Conservation (phyloP, 1,284 basidiomycete species). For the Vanrija sp. region DNA sequence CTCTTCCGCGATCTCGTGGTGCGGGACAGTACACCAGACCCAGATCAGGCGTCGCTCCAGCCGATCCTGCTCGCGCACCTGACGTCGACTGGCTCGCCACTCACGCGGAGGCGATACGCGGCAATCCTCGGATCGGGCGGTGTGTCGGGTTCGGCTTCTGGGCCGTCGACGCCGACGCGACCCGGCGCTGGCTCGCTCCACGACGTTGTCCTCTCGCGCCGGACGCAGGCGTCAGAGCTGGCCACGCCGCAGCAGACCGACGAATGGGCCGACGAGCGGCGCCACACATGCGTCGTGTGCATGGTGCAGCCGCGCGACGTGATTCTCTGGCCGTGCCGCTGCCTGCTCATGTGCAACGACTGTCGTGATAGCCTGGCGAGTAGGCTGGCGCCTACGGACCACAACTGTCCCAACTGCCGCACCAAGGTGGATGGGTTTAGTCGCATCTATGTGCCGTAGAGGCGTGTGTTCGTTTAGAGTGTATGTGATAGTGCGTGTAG, state of each 20-base stretch:
- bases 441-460: conserved; percentile 39
- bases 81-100: conserved; percentile 30
- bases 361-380: conserved; percentile 46
- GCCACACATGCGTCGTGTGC: conserved; percentile 44
- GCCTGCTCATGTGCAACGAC: conserved; percentile 44
- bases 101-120: conserved; percentile 43
- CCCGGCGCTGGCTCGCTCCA: conserved; percentile 8
- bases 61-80: conserved; percentile 47
- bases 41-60: conserved; percentile 25
- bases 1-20: conserved; percentile 33
- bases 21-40: conserved; percentile 8
- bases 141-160: conserved; percentile 3
- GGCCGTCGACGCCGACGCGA: conserved; percentile 4
- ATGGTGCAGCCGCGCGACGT: conserved; percentile 43
- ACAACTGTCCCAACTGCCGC: conserved; percentile 40
- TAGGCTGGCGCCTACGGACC: conserved; percentile 37
- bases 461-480: background rate
- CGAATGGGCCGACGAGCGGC: conserved; percentile 43
- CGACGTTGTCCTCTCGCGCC: conserved; percentile 19
- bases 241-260: conserved; percentile 10
- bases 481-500: background rate
- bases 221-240: conserved; percentile 10
- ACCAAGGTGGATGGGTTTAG: conserved; percentile 42
- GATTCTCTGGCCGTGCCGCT: conserved; percentile 47
- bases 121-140: conserved; percentile 19